Evolutionary conservation across 1,284 basidiomycete genomes (phyloP).

Genomic region (Melanopsichium pennsylvanicum): DNA sequence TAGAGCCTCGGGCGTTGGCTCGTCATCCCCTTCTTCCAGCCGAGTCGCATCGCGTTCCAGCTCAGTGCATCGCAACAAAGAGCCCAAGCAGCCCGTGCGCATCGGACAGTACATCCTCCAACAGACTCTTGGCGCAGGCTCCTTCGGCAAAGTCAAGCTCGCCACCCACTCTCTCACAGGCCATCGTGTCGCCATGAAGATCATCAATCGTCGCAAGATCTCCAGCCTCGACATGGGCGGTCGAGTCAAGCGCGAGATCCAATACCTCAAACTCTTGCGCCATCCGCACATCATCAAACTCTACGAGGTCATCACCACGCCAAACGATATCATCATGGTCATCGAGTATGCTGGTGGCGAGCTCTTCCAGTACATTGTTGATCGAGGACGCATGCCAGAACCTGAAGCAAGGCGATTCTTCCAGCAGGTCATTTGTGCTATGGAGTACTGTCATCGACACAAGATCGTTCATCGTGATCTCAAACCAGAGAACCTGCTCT

Average conservation of each 20-base stretch:
- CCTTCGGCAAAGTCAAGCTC: conserved; percentile 98
- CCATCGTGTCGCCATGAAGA: conserved; percentile 96
- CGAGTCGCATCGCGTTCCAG: conserved; percentile 27
- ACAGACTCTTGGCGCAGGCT: conserved; percentile 74
- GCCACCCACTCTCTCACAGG: conserved; percentile 92
- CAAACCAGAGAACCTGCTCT: conserved; percentile 63
- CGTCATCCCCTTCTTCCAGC: conserved; percentile 32
- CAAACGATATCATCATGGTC: conserved; percentile 65
- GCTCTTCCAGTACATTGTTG: conserved; percentile 65
- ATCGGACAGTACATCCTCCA: conserved; percentile 63
- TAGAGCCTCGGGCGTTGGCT: conserved; percentile 4
- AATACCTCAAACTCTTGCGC: conserved; percentile 62
- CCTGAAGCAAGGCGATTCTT: conserved; percentile 63
- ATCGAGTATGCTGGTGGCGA: conserved; percentile 65
- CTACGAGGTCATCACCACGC: conserved; percentile 65
- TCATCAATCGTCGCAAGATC: conserved; percentile 93
- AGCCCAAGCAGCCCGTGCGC: conserved; percentile 52
- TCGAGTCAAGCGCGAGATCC: conserved; percentile 82
- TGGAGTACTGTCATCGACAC: conserved; percentile 64
- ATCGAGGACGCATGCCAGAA: conserved; percentile 62
- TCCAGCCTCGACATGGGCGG: conserved; percentile 76
- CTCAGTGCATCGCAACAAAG: conserved; percentile 20
- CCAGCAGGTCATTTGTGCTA: conserved; percentile 65
- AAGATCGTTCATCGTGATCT: conserved; percentile 64
- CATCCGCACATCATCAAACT: conserved; percentile 66